Conservation (phyloP, 768 basidiomycete species). For the Psilocybe cubensis region DNA sequence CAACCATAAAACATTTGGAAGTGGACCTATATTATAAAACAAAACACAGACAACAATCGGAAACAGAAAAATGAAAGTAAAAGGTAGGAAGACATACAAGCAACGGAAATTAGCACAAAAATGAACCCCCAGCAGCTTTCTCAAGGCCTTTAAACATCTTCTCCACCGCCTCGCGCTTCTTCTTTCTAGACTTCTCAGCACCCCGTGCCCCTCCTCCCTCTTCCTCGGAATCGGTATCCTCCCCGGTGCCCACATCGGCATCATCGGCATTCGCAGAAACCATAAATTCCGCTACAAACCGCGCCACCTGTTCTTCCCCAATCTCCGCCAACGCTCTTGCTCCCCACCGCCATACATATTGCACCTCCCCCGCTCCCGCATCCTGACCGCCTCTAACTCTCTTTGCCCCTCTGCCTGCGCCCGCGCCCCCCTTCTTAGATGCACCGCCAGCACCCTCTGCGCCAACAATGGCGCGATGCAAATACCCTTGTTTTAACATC, state of each 20-base stretch:
- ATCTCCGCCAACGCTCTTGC: constrained; percentile 79
- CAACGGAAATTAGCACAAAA: too few relatives aligned
- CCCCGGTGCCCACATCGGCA: constrained; percentile 37
- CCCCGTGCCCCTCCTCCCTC: neutral
- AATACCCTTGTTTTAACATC: constrained; percentile 73
- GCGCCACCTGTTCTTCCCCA: constrained; percentile 74
- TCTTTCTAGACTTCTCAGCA: constrained; percentile 20
- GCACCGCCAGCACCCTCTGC: constrained; percentile 45
- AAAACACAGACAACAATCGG: too few relatives aligned
- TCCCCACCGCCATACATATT: constrained; percentile 92
- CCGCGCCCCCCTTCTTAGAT: constrained; percentile 39
- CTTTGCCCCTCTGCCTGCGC: constrained; percentile 58
- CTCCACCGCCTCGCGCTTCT: constrained; percentile 41
- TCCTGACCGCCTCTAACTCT: constrained; percentile 48
- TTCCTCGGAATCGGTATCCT: too few relatives aligned
- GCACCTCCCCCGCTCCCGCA: constrained; percentile 38
- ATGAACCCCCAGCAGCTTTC: constrained; percentile 70
- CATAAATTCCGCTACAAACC: constrained; percentile 85
- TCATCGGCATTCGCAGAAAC: constrained; percentile 39
- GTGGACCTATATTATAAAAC: too few relatives aligned
- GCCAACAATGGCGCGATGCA: constrained; percentile 67
- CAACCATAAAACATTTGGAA: too few relatives aligned
- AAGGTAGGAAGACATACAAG: too few relatives aligned
- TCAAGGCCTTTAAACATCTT: constrained; percentile 60
- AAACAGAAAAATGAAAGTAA: too few relatives aligned